phyloP scores from a whole-genome alignment of 441 rosid genomes.

The Populus hybrid region DNA sequence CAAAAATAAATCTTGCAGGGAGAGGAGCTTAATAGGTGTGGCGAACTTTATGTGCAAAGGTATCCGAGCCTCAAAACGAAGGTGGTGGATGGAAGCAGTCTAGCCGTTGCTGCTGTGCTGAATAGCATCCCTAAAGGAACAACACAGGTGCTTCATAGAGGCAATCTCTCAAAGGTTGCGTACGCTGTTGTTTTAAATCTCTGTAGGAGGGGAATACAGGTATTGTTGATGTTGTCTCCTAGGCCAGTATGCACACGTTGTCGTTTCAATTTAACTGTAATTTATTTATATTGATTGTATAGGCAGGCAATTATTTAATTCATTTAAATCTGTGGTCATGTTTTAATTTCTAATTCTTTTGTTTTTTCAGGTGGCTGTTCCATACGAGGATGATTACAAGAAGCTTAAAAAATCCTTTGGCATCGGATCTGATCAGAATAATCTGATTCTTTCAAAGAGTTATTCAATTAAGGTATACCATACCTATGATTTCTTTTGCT shows the following conservation, averaged over 20 bases:
- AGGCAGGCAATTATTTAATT: background rate
- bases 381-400: constrained; percentile 29
- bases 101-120: constrained; percentile 47
- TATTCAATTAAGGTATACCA: constrained; percentile 27
- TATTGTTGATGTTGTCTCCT: background rate
- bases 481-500: no score
- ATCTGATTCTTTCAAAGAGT: constrained; percentile 30
- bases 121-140: constrained; percentile 63
- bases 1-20: constrained; percentile 24
- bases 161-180: constrained; percentile 47
- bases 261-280: background rate
- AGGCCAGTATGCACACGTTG: background rate
- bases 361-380: constrained; percentile 28
- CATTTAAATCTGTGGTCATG: background rate
- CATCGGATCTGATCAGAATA: background rate
- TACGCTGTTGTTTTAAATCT: constrained; percentile 40
- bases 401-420: constrained; percentile 30
- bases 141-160: constrained; percentile 42
- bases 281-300: background rate
- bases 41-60: constrained; percentile 39
- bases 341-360: background rate
- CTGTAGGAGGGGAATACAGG: constrained; percentile 48
- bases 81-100: constrained; percentile 69
- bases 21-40: constrained; percentile 48
- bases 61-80: constrained; percentile 44